These are phyloP conservation scores for Backusella tuberculispora DNA, from an alignment of 192 early-diverging fungal genomes.

Conservation along the genomic window DNA sequence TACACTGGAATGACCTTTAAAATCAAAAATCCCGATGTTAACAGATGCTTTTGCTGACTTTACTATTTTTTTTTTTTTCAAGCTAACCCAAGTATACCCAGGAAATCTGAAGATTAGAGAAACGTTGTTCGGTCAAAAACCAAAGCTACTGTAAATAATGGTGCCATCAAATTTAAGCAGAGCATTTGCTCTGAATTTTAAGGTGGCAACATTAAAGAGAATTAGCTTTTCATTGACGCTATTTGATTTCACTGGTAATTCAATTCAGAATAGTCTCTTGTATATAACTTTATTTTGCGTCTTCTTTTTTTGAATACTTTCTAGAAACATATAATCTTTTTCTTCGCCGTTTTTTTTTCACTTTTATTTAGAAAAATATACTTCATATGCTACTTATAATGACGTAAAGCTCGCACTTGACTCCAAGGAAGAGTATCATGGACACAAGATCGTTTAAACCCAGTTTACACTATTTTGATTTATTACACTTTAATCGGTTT, in stretches of 20 bases:
- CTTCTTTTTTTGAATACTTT: background rate
- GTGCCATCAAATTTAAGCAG: background rate
- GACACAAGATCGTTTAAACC: slow-evolving; percentile 16
- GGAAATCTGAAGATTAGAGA: background rate
- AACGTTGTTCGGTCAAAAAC: background rate
- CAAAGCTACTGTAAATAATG: background rate
- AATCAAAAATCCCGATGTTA: background rate
- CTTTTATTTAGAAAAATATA: background rate
- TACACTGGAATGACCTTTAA: background rate
- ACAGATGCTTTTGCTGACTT: background rate
- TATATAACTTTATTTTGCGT: background rate
- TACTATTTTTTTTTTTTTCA: background rate
- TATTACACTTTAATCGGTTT: slow-evolving; percentile 11
- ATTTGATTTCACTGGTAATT: background rate
- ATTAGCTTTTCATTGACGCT: background rate
- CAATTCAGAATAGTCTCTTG: background rate
- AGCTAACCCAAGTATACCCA: background rate
- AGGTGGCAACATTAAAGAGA: background rate
- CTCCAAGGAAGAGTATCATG: background rate
- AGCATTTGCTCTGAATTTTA: background rate
- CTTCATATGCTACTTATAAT: background rate
- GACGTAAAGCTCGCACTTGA: background rate
- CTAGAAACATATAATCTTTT: background rate
- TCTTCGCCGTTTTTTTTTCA: background rate
- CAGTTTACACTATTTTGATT: slow-evolving; percentile 14